Evolutionary conservation across 345 rosid genomes (phyloP).

Genomic region (Passiflora organensis): DNA sequence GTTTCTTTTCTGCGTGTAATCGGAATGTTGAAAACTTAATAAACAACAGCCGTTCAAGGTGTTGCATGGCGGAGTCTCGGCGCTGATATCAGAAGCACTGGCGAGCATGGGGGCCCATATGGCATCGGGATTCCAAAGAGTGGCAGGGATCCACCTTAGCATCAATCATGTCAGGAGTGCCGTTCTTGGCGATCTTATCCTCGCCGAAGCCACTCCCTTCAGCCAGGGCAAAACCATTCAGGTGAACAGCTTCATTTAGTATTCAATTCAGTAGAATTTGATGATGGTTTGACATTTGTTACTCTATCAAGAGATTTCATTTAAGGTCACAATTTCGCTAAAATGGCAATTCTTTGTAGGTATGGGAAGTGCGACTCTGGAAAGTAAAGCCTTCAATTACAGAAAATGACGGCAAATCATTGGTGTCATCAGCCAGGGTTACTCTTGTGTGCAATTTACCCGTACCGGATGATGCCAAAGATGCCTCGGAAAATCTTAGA

Average conservation of each 20-base stretch:
- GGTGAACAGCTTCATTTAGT: constrained; percentile 26
- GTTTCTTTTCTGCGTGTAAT: not conserved
- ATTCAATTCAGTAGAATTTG: no score
- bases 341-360: constrained; percentile 32
- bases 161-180: constrained; percentile 77
- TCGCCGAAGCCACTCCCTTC: constrained; percentile 67
- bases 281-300: no score
- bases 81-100: constrained; percentile 74
- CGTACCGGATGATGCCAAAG: constrained; percentile 52
- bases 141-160: constrained; percentile 84
- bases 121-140: constrained; percentile 65
- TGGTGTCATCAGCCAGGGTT: constrained; percentile 61
- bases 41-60: constrained; percentile 80
- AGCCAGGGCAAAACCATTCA: constrained; percentile 67
- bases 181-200: constrained; percentile 61
- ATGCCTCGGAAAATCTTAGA: constrained; percentile 43
- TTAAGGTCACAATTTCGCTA: no score
- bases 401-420: constrained; percentile 20
- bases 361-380: constrained; percentile 79
- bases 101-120: constrained; percentile 93
- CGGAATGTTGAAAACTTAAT: not conserved
- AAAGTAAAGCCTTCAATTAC: constrained; percentile 42
- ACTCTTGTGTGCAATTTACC: constrained; percentile 69
- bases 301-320: no score
- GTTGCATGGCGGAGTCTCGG: constrained; percentile 91